Percentiles rank a stretch among this genome's conserved stretches.
Evolutionary conservation across 257 asterid genomes (phyloP).

Genomic region (Capsicum baccatum): DNA sequence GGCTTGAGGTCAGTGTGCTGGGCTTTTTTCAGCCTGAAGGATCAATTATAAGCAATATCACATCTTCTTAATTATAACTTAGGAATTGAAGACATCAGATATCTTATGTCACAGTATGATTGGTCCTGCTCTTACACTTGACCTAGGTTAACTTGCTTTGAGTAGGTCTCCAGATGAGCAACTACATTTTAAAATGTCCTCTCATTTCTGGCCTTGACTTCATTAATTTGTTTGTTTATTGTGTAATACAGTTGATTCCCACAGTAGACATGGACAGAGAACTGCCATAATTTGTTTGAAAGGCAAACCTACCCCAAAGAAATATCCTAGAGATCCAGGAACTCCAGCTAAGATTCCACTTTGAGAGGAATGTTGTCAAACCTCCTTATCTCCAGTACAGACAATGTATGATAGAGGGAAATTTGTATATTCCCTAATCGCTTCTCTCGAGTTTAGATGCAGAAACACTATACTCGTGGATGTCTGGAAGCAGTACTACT

Average conservation of each 20-base stretch:
- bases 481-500: conserved; percentile 21
- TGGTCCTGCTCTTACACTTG: conserved; percentile 1
- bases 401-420: conserved; percentile 17
- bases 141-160: conserved; percentile 16
- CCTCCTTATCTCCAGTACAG: conserved; percentile 25
- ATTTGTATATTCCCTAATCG: background rate
- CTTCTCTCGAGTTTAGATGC: conserved; percentile 8
- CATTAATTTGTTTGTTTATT: background rate
- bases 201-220: background rate
- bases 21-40: conserved; percentile 17
- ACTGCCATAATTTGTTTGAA: conserved; percentile 79
- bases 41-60: background rate
- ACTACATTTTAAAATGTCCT: background rate
- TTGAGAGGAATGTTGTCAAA: conserved; percentile 37
- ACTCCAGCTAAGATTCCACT: conserved; percentile 84
- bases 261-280: conserved; percentile 87
- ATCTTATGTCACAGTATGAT: background rate
- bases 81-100: background rate
- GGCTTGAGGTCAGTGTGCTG: background rate
- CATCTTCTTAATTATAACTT: background rate
- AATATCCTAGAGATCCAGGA: conserved; percentile 85
- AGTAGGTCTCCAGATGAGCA: background rate
- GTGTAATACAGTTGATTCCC: conserved; percentile 76
- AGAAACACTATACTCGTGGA: background rate
- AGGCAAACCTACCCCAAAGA: conserved; percentile 75